Base-by-base conservation (phyloP, 2,329 filamentous ascomycete genomes). In the Aspergillus floridensis region DNA sequence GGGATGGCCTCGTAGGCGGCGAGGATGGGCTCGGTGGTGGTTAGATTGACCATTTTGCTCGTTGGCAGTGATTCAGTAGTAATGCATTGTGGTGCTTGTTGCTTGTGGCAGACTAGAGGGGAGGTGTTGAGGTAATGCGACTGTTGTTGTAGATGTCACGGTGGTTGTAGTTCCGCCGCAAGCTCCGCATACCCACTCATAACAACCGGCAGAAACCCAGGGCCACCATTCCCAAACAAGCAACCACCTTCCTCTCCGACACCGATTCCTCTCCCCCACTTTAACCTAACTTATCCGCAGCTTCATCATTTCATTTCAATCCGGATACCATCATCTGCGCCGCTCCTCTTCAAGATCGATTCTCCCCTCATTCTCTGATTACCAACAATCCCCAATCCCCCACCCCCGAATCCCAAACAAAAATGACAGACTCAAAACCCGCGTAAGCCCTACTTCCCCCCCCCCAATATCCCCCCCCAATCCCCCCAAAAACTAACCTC, bases 41-140 rank as follows among this genome's bases (percentile, higher is more conserved):
- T 65, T 26, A 80, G 72, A 19, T 74, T 72, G 50, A 80, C 79
- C 79, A 80, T 80, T 21, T 2, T 60, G 11, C 14, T n/a, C 4
- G n/a, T 24, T 41, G 3, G 11, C 5, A 35, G 10, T 16, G 12
- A 4, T 19, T 22, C 8, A 29, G 38, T 21, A 10, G 29, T 8
- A 3, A 3, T 29, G 26, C 26, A 29, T 29, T 16, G 32, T 35
- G 32, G 11, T 35, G 32, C 22, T 22, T 22, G 22, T 5, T n/a
- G n/a, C n/a, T n/a, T n/a, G n/a, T n/a, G n/a, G n/a, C n/a, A n/a
- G n/a, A n/a, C n/a, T n/a, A n/a, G n/a, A 22, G 22, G 26, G 26
- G 26, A 26, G 26, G 26, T 29, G 26, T 29, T 29, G 26, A 2
- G 26, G 1, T 8, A 1, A 3, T 22, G 22, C 26, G 26, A 29